phyloP scores from a whole-genome alignment of 2,329 filamentous ascomycete species.

The Calonectria multiphialidica region DNA sequence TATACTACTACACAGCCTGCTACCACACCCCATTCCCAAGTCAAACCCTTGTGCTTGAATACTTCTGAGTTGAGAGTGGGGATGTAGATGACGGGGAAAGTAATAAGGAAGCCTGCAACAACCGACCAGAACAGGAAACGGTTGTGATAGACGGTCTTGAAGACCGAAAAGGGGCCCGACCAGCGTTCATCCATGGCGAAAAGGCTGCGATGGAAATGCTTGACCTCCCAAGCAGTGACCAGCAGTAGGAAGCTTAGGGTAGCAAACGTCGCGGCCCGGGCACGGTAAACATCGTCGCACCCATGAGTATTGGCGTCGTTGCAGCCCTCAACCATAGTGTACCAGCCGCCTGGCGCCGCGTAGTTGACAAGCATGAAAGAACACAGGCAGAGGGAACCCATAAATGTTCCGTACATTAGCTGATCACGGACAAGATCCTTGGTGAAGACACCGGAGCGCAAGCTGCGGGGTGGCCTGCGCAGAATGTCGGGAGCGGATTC shows the following conservation, averaged over 20 bases:
- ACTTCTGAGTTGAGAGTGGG: constrained; percentile 74
- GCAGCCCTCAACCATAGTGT: constrained; percentile 66
- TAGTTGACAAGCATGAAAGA: constrained; percentile 73
- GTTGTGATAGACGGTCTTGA: constrained; percentile 76
- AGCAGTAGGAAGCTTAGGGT: constrained; percentile 77
- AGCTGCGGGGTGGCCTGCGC: constrained; percentile 71
- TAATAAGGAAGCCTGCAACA: constrained; percentile 68
- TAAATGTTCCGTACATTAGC: constrained; percentile 73
- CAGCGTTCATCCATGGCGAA: constrained; percentile 74
- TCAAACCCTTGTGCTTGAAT: constrained; percentile 77
- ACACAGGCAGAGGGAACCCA: constrained; percentile 71
- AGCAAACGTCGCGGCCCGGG: constrained; percentile 77
- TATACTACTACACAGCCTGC: constrained; percentile 70
- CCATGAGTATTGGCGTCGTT: constrained; percentile 64
- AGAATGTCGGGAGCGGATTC: constrained; percentile 77
- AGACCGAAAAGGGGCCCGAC: constrained; percentile 62
- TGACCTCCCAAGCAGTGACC: constrained; percentile 80
- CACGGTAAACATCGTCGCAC: constrained; percentile 72
- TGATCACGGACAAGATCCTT: constrained; percentile 75
- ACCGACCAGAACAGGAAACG: constrained; percentile 76
- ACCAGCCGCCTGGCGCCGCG: constrained; percentile 57
- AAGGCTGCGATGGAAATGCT: constrained; percentile 76
- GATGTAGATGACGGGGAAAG: constrained; percentile 75
- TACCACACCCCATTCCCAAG: constrained; percentile 81
- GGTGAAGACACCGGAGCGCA: constrained; percentile 73